Conservation (phyloP, 1,284 basidiomycete species). For the Takashimella tepidaria region DNA sequence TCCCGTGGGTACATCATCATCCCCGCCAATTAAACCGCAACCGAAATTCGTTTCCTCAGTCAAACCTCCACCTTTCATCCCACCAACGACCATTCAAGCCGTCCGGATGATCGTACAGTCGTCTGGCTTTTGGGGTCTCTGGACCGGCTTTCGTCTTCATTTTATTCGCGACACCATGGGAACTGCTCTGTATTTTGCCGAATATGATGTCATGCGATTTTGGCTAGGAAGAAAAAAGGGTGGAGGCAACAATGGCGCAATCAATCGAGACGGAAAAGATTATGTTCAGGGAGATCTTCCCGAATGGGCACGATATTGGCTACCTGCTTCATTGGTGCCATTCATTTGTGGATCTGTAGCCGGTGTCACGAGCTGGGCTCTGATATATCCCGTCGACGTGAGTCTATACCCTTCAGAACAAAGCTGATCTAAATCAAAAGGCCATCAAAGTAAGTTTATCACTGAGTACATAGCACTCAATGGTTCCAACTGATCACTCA, state of each 20-base stretch:
- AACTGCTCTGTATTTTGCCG: conserved; percentile 47
- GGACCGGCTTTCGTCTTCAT: conserved; percentile 42
- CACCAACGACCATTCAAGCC: conserved; percentile 42
- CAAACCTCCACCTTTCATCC: conserved; percentile 16
- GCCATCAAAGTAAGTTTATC: conserved; percentile 36
- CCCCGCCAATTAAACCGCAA: background rate
- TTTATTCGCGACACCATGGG: conserved; percentile 46
- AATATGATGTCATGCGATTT: conserved; percentile 47
- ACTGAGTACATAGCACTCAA: background rate
- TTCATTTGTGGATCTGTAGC: conserved; percentile 46
- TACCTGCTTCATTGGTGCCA: conserved; percentile 39
- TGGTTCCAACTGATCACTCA: background rate
- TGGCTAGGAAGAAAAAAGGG: conserved; percentile 29
- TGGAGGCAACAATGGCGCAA: background rate
- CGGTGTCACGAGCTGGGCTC: conserved; percentile 47
- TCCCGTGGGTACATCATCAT: conserved; percentile 17
- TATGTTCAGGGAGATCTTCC: conserved; percentile 38
- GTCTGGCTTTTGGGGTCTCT: conserved; percentile 34
- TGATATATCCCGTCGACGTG: conserved; percentile 48
- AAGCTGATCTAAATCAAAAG: conserved; percentile 13
- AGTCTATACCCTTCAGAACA: conserved; percentile 14
- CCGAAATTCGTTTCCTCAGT: background rate
- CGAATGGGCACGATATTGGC: conserved; percentile 40
- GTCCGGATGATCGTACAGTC: conserved; percentile 35
- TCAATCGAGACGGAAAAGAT: conserved; percentile 13